Evolutionary conservation across 169 alveolate genomes (phyloP).

Genomic region (Plasmodium cynomolgi): DNA sequence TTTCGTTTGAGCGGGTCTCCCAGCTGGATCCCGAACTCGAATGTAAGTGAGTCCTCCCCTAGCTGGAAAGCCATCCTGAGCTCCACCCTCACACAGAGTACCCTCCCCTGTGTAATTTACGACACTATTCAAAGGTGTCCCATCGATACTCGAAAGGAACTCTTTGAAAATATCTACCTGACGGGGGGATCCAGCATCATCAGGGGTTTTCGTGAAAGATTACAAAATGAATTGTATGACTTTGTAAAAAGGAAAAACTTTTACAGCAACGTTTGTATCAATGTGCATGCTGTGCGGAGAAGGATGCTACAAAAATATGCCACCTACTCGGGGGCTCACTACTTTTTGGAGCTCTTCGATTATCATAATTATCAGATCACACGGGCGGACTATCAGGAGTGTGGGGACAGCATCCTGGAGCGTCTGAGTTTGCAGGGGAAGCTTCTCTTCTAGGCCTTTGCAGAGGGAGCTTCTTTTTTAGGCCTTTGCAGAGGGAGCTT

Average conservation of each 20-base stretch:
- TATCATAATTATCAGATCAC: constrained; percentile 47
- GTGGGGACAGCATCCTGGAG: constrained; percentile 46
- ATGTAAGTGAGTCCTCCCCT: neutral
- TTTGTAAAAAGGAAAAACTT: constrained; percentile 26
- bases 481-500: neutral
- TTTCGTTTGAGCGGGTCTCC: neutral
- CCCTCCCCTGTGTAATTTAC: constrained; percentile 49
- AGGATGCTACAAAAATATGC: constrained; percentile 58
- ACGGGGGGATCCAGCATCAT: constrained; percentile 71
- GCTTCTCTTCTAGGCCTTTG: constrained; percentile 23
- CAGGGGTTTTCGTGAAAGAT: constrained; percentile 65
- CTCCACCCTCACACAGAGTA: constrained; percentile 3
- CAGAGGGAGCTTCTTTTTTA: no score
- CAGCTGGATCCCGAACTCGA: neutral
- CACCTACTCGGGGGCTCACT: constrained; percentile 58
- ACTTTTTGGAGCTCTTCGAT: constrained; percentile 49
- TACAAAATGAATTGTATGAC: constrained; percentile 58
- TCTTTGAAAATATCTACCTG: constrained; percentile 35
- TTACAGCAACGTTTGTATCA: constrained; percentile 24
- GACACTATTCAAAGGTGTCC: constrained; percentile 69
- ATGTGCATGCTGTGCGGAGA: constrained; percentile 44
- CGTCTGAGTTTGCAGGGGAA: constrained; percentile 60
- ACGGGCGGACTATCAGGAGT: constrained; percentile 42
- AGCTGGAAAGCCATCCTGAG: constrained; percentile 4
- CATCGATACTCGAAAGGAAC: constrained; percentile 51